Percentiles rank a stretch among this genome's conserved stretches.
Conservation (phyloP, 2,329 filamentous ascomycete genomes). For the Lachnellula occidentalis region DNA sequence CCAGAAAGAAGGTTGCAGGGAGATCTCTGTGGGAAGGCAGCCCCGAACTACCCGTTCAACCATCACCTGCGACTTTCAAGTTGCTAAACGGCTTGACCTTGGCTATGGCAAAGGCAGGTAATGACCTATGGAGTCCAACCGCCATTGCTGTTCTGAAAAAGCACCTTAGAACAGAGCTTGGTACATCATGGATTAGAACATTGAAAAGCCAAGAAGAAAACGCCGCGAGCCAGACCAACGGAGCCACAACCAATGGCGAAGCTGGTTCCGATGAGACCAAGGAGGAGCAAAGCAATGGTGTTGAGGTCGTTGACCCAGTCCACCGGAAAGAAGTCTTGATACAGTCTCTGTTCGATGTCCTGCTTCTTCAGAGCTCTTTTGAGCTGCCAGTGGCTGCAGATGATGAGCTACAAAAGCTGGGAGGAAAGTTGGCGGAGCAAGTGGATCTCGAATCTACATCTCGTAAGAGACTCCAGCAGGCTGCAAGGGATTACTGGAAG, state of each 20-base stretch:
- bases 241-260: constrained; percentile 1
- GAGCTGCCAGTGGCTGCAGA: constrained; percentile 30
- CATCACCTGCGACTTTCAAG: constrained; percentile 67
- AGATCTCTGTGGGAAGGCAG: constrained; percentile 75
- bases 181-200: constrained; percentile 34
- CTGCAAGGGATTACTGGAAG: constrained; percentile 74
- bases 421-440: constrained; percentile 38
- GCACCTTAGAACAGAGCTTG: constrained; percentile 46
- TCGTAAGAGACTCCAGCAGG: constrained; percentile 52
- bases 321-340: constrained; percentile 41
- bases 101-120: constrained; percentile 64
- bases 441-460: constrained; percentile 44
- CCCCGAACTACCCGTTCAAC: constrained; percentile 70
- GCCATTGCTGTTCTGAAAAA: constrained; percentile 60
- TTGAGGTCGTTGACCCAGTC: constrained; percentile 7
- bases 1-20: constrained; percentile 49
- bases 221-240: constrained; percentile 12
- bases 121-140: constrained; percentile 74
- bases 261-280: background rate
- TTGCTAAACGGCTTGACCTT: constrained; percentile 61
- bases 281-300: background rate
- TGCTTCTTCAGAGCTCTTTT: constrained; percentile 45
- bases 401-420: constrained; percentile 40
- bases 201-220: constrained; percentile 18
- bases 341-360: constrained; percentile 58